Conservation (phyloP, 768 basidiomycete genomes). For the Russula vinacea region DNA sequence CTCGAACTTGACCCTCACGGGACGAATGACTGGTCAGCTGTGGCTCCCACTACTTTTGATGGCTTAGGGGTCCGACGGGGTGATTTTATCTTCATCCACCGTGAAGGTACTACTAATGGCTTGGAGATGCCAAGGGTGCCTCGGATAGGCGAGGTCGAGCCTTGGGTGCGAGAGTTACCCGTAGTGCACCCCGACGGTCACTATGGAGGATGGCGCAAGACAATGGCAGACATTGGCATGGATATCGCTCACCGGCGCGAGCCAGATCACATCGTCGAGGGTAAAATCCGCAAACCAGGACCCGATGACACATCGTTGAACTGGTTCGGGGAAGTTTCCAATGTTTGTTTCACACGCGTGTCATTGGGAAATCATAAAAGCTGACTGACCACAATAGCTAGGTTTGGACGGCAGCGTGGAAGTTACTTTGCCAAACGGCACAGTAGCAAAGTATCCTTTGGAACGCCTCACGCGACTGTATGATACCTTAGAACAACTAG, state of each 20-base stretch:
- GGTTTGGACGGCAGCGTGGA: constrained; percentile 69
- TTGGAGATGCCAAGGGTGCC: constrained; percentile 67
- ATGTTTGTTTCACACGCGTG: constrained; percentile 44
- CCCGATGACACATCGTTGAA: constrained; percentile 44
- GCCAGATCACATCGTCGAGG: constrained; percentile 39
- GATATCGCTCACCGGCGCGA: constrained; percentile 50
- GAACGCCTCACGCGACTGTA: constrained; percentile 71
- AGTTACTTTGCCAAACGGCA: constrained; percentile 63
- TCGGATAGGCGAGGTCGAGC: constrained; percentile 78
- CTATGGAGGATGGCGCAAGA: constrained; percentile 66
- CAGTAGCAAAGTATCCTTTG: constrained; percentile 51
- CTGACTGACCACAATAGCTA: constrained; percentile 45
- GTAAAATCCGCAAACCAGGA: constrained; percentile 44
- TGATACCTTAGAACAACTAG: constrained; percentile 78
- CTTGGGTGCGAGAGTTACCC: constrained; percentile 67
- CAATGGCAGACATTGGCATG: constrained; percentile 63
- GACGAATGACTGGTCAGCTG: constrained; percentile 48
- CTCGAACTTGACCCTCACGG: constrained; percentile 90
- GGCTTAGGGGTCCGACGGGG: constrained; percentile 79
- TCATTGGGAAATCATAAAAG: constrained; percentile 3
- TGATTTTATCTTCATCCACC: constrained; percentile 81
- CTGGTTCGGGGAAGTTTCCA: constrained; percentile 88
- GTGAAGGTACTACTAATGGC: constrained; percentile 68
- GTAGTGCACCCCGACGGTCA: constrained; percentile 46
- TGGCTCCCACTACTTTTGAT: constrained; percentile 46